Evolutionary conservation across 163 green algal genomes (phyloP).

Genomic region (Volvox carteri): DNA sequence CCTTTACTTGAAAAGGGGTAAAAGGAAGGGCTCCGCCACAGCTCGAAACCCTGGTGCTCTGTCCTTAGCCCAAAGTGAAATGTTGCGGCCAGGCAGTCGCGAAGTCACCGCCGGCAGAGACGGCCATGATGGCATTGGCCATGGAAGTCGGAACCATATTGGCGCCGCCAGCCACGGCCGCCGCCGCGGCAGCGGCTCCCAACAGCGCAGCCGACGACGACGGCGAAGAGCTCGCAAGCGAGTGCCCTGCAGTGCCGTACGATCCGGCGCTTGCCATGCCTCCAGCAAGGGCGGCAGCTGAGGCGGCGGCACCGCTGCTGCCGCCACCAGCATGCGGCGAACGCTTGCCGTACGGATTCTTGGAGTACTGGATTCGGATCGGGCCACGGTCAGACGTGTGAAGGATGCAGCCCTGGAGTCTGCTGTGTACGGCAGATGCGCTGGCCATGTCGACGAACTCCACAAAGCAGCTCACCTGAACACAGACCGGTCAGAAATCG

Average conservation of each 20-base stretch:
- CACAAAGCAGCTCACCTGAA: slow-evolving; percentile 87
- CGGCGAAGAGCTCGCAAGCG: slow-evolving; percentile 9
- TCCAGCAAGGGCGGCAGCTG: neutral
- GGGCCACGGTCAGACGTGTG: slow-evolving; percentile 78
- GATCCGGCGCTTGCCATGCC: neutral
- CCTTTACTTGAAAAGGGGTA: no score
- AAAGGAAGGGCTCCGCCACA: neutral
- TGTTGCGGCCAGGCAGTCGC: slow-evolving; percentile 7
- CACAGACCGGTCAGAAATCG: no score
- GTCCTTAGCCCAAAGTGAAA: slow-evolving; percentile 25
- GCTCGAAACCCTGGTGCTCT: no score
- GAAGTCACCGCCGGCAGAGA: slow-evolving; percentile 14
- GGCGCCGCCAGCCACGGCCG: neutral
- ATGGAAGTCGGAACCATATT: slow-evolving; percentile 20
- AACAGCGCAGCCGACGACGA: slow-evolving; percentile 44
- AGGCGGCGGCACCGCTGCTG: neutral
- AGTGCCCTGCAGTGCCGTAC: neutral
- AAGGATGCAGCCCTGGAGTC: slow-evolving; percentile 77
- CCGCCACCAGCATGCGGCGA: neutral
- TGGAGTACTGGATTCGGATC: slow-evolving; percentile 90
- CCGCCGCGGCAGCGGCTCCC: slow-evolving; percentile 36
- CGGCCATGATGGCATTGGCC: slow-evolving; percentile 41
- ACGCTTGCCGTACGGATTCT: slow-evolving; percentile 85
- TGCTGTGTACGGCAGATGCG: slow-evolving; percentile 79
- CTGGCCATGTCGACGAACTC: slow-evolving; percentile 86